A percentile compares a stretch with the other conserved stretches of the same genome.
Evolutionary conservation across 1,284 basidiomycete species (phyloP).

Genomic region (Malassezia pachydermatis): DNA sequence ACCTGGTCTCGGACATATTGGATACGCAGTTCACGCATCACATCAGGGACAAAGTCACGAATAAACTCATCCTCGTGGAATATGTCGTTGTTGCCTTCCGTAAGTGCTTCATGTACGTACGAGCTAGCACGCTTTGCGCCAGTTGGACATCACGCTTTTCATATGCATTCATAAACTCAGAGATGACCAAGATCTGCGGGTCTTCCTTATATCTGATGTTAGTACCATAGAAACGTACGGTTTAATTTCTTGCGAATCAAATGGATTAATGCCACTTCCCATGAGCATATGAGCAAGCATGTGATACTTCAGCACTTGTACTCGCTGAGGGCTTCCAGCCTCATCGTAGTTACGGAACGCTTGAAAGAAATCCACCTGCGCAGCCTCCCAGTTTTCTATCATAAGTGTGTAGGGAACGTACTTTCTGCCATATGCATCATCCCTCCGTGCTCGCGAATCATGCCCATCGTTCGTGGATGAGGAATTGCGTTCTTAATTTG

Average conservation of each 20-base stretch:
- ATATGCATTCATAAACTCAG: slow-evolving; percentile 87
- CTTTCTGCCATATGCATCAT: slow-evolving; percentile 99
- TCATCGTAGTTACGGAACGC: slow-evolving; percentile 98
- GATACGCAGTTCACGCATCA: slow-evolving; percentile 79
- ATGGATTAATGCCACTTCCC: slow-evolving; percentile 95
- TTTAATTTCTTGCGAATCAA: slow-evolving; percentile 98
- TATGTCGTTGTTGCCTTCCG: slow-evolving; percentile 78
- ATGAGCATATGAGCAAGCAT: slow-evolving; percentile 97
- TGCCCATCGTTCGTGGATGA: slow-evolving; percentile 95
- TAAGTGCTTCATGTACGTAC: too few species aligned
- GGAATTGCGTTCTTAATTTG: slow-evolving; percentile 91
- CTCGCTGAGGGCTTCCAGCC: slow-evolving; percentile 86
- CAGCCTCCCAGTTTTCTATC: slow-evolving; percentile 83
- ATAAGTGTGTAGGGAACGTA: slow-evolving; percentile 49
- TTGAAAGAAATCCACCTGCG: slow-evolving; percentile 95
- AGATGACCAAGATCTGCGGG: slow-evolving; percentile 94
- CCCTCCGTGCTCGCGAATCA: slow-evolving; percentile 96
- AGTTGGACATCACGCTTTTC: slow-evolving; percentile 88
- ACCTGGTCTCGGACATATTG: slow-evolving; percentile 95
- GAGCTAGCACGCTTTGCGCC: too few species aligned
- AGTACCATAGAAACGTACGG: slow-evolving; percentile 56
- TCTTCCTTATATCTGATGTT: slow-evolving; percentile 76
- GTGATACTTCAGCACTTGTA: slow-evolving; percentile 95
- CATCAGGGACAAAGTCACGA: slow-evolving; percentile 81
- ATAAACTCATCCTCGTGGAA: slow-evolving; percentile 95